Base-by-base conservation (phyloP, 1,284 basidiomycete genomes). In the Melampsora larici-populina region DNA sequence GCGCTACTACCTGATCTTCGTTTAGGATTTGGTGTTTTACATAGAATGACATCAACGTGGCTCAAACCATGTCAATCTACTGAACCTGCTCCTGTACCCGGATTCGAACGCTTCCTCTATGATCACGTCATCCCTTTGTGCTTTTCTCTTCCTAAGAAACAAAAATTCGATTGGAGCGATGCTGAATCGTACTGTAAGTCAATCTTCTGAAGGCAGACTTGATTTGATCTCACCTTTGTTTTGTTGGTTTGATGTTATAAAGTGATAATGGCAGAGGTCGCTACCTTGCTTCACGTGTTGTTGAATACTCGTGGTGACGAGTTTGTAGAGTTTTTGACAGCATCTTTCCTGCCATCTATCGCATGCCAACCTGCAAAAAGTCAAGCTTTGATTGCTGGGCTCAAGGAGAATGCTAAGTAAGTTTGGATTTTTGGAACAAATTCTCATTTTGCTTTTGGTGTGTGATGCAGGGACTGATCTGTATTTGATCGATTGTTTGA, bases 21-120 rank as follows among this genome's bases (percentile, higher is more conserved):
- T 81, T 87, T 90, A 9, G 92, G 94, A 0, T 89, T 97, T 81
- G 86, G 87, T 6, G 93, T 98, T 86, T 87, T 99, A 68, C 88
- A 88, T 70, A 85, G 86, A 66, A 84, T 87, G 21, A 88, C 95
- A 55, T 86, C 87, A n/a, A 87, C 89, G 2, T 98, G 95, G 94
- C 91, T 90, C 17, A 85, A 85, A 1, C 48, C 76, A 15, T 49
- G 43, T 21, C 46, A 64, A 26, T 75, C 82, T 15, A 82, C 82
- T 80, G 21, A 43, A 79, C 82, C 82, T 75, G 84, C 83, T 13
- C 86, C 87, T 21, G 84, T 99, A 36, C 93, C 93, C 17, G 96
- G 96, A 0, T 99, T 98, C 82, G 94, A 97, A 81, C 87, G 89
- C 17, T 97, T 97, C 83, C 88, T 97, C 69, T 99, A 99, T 83